Conservation (phyloP, 148 eudicot species). For the Rhododendron griersonianum region DNA sequence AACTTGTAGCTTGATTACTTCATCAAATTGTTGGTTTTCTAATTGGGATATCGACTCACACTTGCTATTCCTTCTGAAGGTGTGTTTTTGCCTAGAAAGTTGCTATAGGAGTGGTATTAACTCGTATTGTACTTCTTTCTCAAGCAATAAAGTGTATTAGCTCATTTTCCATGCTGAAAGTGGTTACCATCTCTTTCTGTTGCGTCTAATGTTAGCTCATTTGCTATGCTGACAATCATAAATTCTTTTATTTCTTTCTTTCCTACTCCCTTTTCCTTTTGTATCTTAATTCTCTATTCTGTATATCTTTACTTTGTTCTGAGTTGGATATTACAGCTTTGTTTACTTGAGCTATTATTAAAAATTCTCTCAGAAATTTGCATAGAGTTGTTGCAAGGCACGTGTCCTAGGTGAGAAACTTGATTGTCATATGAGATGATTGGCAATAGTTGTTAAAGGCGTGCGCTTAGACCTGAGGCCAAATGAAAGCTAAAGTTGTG, state of each 20-base stretch:
- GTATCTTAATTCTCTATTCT: not conserved
- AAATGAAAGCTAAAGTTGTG: not conserved
- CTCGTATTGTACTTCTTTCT: not conserved
- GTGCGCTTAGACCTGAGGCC: not conserved
- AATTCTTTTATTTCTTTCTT: not conserved
- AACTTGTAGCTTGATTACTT: constrained; percentile 63
- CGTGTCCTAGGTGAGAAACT: not conserved
- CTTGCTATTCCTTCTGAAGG: constrained; percentile 87
- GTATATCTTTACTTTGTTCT: not conserved
- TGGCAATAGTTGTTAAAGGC: not conserved
- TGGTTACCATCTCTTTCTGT: not conserved
- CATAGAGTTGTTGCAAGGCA: not conserved
- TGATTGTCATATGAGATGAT: not conserved
- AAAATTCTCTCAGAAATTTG: not conserved
- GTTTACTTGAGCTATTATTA: not conserved
- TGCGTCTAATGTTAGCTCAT: not conserved
- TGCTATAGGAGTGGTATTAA: not conserved
- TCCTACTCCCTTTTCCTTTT: not conserved
- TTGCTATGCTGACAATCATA: not conserved
- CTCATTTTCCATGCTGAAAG: not conserved
- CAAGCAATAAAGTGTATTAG: not conserved
- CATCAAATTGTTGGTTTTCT: constrained; percentile 64
- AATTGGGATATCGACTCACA: constrained; percentile 67
- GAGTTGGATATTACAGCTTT: not conserved
- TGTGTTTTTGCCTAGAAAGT: constrained; percentile 15